Percentiles rank a stretch among this genome's conserved stretches.
phyloP scores from a whole-genome alignment of 495 filamentous ascomycete genomes.

The Sabuloglossum arenarium region DNA sequence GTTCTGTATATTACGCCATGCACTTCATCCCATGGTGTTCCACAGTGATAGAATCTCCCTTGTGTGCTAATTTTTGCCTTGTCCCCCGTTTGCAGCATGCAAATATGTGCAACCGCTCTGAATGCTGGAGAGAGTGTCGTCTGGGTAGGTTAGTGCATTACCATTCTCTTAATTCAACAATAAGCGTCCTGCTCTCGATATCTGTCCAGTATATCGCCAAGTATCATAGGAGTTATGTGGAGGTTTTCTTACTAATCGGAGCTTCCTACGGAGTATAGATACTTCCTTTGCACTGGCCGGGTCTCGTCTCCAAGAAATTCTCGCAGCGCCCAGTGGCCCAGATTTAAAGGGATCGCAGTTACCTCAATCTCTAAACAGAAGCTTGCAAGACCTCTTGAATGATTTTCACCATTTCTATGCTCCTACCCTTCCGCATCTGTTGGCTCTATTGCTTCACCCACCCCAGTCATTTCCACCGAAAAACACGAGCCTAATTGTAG shows the following conservation, averaged over 20 bases:
- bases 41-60: neutral
- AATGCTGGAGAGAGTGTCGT: slow-evolving; percentile 40
- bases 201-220: neutral
- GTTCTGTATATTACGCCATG: neutral
- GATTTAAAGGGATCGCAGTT: neutral
- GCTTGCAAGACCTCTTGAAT: slow-evolving; percentile 12
- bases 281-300: neutral
- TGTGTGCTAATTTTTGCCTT: slow-evolving; percentile 1
- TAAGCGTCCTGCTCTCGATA: neutral
- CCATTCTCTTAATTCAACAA: neutral
- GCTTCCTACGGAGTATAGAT: slow-evolving; percentile 3
- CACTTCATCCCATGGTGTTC: neutral
- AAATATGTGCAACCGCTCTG: slow-evolving; percentile 42
- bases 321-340: slow-evolving; percentile 3
- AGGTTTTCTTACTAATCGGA: neutral
- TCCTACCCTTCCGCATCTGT: slow-evolving; percentile 49
- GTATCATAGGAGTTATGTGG: neutral
- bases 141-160: slow-evolving; percentile 49
- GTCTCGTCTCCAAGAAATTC: neutral
- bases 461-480: slow-evolving; percentile 20
- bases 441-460: slow-evolving; percentile 48
- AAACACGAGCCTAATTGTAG: slow-evolving; percentile 8
- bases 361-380: neutral
- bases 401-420: slow-evolving; percentile 18
- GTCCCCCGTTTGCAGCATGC: slow-evolving; percentile 30